A percentile compares a stretch with the other conserved stretches of the same genome.
phyloP scores from a whole-genome alignment of 331 rosid species.

The Quercus phellos region DNA sequence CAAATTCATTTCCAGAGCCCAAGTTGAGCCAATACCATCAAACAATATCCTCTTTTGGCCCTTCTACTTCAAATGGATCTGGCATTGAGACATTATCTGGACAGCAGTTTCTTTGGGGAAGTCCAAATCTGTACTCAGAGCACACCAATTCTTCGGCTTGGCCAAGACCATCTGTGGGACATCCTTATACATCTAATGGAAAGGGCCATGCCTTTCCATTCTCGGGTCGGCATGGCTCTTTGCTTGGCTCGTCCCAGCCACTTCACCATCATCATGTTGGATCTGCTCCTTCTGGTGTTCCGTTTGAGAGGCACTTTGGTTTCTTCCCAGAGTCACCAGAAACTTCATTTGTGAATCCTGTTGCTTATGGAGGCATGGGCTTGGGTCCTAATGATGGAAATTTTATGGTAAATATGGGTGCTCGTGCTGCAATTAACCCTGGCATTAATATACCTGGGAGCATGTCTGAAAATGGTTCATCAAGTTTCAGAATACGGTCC shows the following conservation, averaged over 20 bases:
- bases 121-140: constrained; percentile 48
- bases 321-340: constrained; percentile 65
- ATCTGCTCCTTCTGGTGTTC: constrained; percentile 81
- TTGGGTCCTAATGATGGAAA: constrained; percentile 61
- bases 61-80: constrained; percentile 67
- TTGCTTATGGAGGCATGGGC: constrained; percentile 57
- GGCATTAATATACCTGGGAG: constrained; percentile 47
- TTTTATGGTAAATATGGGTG: constrained; percentile 44
- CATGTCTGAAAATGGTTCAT: constrained; percentile 53
- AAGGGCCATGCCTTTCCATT: constrained; percentile 50
- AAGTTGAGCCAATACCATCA: constrained; percentile 48
- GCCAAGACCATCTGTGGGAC: constrained; percentile 53
- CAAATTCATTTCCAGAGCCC: constrained; percentile 73
- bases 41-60: constrained; percentile 43
- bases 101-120: constrained; percentile 89
- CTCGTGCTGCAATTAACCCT: constrained; percentile 39
- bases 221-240: constrained; percentile 54
- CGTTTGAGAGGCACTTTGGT: constrained; percentile 63
- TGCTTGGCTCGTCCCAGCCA: constrained; percentile 48
- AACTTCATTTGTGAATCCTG: constrained; percentile 47
- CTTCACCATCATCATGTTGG: constrained; percentile 63
- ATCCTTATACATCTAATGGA: constrained; percentile 53
- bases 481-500: constrained; percentile 60
- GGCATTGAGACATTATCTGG: constrained; percentile 73
- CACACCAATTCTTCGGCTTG: constrained; percentile 51